A percentile compares a stretch with the other conserved stretches of the same genome.
These are phyloP conservation scores for Halenospora varia DNA, from an alignment of 495 filamentous ascomycete genomes.

Conservation along the genomic window DNA sequence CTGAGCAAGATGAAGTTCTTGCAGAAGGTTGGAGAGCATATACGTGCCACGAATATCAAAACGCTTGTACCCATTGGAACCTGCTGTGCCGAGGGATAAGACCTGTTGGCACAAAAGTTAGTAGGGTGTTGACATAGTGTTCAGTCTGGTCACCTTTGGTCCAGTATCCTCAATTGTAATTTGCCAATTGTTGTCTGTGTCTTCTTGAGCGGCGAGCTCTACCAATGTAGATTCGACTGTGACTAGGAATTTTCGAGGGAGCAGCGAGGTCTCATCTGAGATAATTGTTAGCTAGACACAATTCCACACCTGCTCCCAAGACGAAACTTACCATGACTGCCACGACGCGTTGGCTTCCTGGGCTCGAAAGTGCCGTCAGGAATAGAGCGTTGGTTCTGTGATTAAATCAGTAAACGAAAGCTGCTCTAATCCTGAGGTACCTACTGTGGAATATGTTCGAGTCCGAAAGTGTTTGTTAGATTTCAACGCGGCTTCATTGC, in stretches of 20 bases:
- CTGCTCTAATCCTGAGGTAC: constrained; percentile 5
- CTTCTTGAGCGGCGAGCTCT: constrained; percentile 71
- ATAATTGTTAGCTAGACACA: neutral
- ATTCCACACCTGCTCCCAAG: neutral
- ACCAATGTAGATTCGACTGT: constrained; percentile 72
- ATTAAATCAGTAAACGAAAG: constrained; percentile 3
- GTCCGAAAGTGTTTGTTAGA: constrained; percentile 24
- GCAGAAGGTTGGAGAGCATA: constrained; percentile 89
- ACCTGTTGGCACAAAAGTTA: constrained; percentile 41
- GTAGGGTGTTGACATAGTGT: neutral
- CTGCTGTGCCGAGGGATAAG: constrained; percentile 77
- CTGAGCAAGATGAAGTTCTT: constrained; percentile 88
- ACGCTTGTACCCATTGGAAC: constrained; percentile 80
- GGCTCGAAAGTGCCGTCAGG: constrained; percentile 8
- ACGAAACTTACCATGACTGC: constrained; percentile 26
- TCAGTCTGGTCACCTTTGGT: constrained; percentile 65
- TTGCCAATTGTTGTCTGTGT: constrained; percentile 86
- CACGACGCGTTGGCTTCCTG: constrained; percentile 18
- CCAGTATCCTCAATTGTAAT: constrained; percentile 96
- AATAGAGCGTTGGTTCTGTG: constrained; percentile 19
- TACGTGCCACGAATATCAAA: constrained; percentile 91
- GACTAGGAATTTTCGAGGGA: constrained; percentile 34
- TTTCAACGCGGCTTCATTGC: neutral
- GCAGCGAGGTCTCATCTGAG: constrained; percentile 16
- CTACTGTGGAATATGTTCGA: constrained; percentile 42